phyloP scores from a whole-genome alignment of 2,329 filamentous ascomycete species.

The Zymoseptoria ardabiliae region DNA sequence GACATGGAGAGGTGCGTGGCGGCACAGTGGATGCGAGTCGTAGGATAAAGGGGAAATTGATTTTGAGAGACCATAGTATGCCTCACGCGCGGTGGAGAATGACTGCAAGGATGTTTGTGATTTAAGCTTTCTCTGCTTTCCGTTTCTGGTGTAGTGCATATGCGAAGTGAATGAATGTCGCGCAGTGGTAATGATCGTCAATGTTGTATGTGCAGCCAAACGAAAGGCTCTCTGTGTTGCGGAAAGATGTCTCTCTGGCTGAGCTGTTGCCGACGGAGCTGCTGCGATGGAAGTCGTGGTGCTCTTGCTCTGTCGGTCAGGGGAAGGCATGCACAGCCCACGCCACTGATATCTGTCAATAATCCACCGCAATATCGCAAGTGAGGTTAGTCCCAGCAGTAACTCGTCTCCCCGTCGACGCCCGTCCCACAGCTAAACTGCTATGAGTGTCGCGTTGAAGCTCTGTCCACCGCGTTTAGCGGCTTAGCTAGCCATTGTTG shows the following conservation, averaged over 20 bases:
- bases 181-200: not conserved
- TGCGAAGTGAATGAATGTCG: not conserved
- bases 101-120: not conserved
- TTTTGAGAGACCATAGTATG: too few relatives aligned
- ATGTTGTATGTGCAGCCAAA: not conserved
- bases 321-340: not conserved
- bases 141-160: not conserved
- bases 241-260: not conserved
- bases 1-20: too few relatives aligned
- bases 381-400: not conserved
- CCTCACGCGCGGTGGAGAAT: too few relatives aligned
- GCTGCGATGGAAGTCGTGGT: not conserved
- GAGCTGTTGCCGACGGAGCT: not conserved
- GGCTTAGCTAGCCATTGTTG: not conserved
- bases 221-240: too few relatives aligned
- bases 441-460: not conserved
- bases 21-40: not conserved
- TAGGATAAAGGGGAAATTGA: not conserved
- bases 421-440: not conserved
- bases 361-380: not conserved
- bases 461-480: not conserved
- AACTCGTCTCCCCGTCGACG: not conserved
- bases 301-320: not conserved
- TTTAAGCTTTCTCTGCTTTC: not conserved
- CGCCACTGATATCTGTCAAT: not conserved